Percentiles rank a stretch among this genome's conserved stretches.
Conservation (phyloP, 345 rosid genomes). For the Rhodomyrtus tomentosa region DNA sequence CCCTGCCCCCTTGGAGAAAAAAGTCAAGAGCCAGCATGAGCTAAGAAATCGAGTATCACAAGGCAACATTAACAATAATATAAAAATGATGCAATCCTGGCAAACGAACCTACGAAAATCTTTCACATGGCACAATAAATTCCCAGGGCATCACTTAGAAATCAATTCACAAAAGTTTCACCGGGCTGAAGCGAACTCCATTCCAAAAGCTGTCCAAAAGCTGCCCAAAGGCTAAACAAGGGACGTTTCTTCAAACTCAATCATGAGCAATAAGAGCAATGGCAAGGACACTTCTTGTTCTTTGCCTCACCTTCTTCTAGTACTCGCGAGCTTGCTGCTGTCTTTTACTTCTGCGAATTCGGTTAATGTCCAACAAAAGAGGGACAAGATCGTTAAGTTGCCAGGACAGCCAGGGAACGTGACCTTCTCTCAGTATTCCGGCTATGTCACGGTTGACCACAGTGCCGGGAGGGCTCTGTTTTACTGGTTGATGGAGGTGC, state of each 20-base stretch:
- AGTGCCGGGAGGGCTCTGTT: constrained; percentile 55
- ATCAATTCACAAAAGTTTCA: background rate
- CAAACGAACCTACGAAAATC: background rate
- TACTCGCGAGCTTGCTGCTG: background rate
- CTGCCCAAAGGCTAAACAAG: background rate
- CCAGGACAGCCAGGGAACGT: constrained; percentile 67
- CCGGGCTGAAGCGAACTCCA: background rate
- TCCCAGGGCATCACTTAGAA: background rate
- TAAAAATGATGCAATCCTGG: background rate
- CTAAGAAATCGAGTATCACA: background rate
- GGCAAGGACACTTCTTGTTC: background rate
- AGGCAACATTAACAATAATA: background rate
- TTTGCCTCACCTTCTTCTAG: background rate
- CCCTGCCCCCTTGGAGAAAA: background rate
- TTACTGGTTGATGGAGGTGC: constrained; percentile 59
- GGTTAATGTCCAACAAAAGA: constrained; percentile 18
- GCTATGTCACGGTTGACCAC: constrained; percentile 54
- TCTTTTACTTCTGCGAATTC: background rate
- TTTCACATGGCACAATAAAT: background rate
- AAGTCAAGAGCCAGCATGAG: background rate
- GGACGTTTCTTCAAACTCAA: background rate
- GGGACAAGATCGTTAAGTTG: constrained; percentile 42
- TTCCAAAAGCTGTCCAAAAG: background rate
- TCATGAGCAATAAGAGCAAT: background rate
- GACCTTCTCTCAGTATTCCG: constrained; percentile 65